These are phyloP conservation scores for Penicillium robsamsonii DNA, from an alignment of 495 filamentous ascomycete genomes.

Conservation along the genomic window DNA sequence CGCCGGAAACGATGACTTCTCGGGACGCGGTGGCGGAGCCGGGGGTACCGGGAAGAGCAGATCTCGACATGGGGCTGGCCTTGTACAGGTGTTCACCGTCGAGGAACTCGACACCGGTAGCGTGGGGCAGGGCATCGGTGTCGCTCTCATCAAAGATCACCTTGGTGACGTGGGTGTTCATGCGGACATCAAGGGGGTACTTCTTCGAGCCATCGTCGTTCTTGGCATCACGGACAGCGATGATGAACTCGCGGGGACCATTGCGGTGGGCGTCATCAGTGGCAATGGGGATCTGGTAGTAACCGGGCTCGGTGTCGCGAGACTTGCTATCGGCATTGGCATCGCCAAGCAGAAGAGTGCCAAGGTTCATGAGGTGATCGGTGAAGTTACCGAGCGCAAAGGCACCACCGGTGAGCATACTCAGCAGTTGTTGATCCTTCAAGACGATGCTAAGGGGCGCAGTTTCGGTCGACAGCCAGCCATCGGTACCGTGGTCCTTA, in stretches of 20 bases:
- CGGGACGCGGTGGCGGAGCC: slow-evolving; percentile 49
- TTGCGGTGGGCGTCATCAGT: slow-evolving; percentile 48
- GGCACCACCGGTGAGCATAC: slow-evolving; percentile 48
- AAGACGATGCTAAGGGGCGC: slow-evolving; percentile 48
- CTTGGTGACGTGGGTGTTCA: slow-evolving; percentile 62
- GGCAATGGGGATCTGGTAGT: slow-evolving; percentile 54
- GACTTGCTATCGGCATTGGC: slow-evolving; percentile 46
- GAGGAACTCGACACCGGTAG: slow-evolving; percentile 63
- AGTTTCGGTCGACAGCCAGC: slow-evolving; percentile 54
- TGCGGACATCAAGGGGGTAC: slow-evolving; percentile 58
- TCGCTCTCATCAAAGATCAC: slow-evolving; percentile 49
- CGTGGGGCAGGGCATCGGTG: slow-evolving; percentile 41
- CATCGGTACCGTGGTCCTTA: slow-evolving; percentile 55
- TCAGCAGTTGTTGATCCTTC: slow-evolving; percentile 52
- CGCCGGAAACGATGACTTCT: slow-evolving; percentile 61
- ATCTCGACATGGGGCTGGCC: slow-evolving; percentile 46
- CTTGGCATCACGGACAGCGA: slow-evolving; percentile 48
- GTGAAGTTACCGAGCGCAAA: slow-evolving; percentile 48
- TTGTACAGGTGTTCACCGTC: slow-evolving; percentile 58
- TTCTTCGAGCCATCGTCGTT: slow-evolving; percentile 52
- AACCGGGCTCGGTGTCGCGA: slow-evolving; percentile 41
- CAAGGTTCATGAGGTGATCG: slow-evolving; percentile 38
- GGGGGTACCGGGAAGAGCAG: slow-evolving; percentile 33
- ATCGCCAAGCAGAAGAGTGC: slow-evolving; percentile 49
- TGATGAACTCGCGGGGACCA: slow-evolving; percentile 53